A percentile compares a stretch with the other conserved stretches of the same genome.
Evolutionary conservation across 1,284 basidiomycete species (phyloP).

Genomic region (Puccinia brachypodii): DNA sequence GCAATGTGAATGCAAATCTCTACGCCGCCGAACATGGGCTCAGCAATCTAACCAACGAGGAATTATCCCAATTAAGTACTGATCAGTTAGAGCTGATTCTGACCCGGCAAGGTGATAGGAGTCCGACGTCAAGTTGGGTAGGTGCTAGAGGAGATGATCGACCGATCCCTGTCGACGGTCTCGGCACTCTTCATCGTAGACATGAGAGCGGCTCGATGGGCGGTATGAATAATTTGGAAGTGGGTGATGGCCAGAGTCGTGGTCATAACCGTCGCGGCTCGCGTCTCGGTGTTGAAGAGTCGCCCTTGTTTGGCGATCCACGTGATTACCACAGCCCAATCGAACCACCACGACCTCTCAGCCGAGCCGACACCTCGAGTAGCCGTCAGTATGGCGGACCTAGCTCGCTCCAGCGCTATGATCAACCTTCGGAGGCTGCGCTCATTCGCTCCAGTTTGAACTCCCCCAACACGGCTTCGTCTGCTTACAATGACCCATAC

Average conservation of each 20-base stretch:
- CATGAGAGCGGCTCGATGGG: constrained; percentile 8
- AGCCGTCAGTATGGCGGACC: constrained; percentile 19
- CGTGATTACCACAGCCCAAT: constrained; percentile 1
- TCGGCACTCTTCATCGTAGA: background rate
- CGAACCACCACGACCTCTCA: background rate
- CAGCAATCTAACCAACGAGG: constrained; percentile 25
- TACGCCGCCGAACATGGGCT: background rate
- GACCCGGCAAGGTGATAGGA: background rate
- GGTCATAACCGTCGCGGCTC: constrained; percentile 9
- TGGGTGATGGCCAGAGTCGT: background rate
- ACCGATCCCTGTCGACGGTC: background rate
- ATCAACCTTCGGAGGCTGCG: background rate
- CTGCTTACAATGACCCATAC: background rate
- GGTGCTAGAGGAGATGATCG: background rate
- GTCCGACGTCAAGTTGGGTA: background rate
- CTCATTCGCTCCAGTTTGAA: background rate
- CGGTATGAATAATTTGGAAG: background rate
- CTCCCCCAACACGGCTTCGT: constrained; percentile 7
- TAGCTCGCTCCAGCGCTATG: background rate
- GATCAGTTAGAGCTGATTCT: constrained; percentile 32
- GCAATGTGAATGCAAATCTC: background rate
- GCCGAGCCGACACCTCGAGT: constrained; percentile 1
- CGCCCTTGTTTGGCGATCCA: constrained; percentile 30
- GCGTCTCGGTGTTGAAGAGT: constrained; percentile 16
- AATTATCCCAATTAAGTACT: constrained; percentile 33